Conservation (phyloP, 192 early-diverging fungal genomes). For the Entomortierella chlamydospora region DNA sequence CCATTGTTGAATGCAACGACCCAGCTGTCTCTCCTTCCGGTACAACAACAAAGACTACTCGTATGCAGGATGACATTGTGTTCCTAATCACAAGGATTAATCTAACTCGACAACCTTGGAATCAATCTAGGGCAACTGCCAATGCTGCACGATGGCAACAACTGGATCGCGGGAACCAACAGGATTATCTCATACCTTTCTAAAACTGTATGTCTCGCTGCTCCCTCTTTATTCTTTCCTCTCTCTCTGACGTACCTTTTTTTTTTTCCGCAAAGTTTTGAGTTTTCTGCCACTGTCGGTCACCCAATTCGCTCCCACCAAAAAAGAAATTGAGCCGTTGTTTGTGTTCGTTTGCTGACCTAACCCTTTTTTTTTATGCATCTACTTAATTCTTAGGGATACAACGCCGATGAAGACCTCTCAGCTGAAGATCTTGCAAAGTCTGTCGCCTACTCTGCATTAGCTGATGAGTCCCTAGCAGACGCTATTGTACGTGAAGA, state of each 20-base stretch:
- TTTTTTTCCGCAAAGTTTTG: no score
- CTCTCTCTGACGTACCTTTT: background rate
- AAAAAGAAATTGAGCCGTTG: no score
- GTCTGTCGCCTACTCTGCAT: conserved; percentile 67
- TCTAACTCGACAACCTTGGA: background rate
- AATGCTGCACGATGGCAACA: conserved; percentile 68
- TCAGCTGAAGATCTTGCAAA: conserved; percentile 57
- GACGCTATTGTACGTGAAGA: conserved; percentile 72
- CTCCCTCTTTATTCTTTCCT: background rate
- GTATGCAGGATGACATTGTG: no score
- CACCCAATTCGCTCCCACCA: no score
- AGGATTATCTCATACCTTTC: conserved; percentile 61
- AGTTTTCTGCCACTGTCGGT: no score
- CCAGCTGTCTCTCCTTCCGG: background rate
- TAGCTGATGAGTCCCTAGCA: conserved; percentile 82
- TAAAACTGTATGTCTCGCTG: conserved; percentile 30
- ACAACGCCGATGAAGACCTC: conserved; percentile 56
- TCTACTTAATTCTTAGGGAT: conserved; percentile 26
- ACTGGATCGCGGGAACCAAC: conserved; percentile 64
- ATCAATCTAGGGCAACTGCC: conserved; percentile 73
- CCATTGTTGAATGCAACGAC: conserved; percentile 53
- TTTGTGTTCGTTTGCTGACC: conserved; percentile 6
- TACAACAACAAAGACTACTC: background rate
- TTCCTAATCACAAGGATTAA: no score
- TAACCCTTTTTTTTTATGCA: conserved; percentile 1